These are phyloP conservation scores for Zymoseptoria pseudotritici DNA, from an alignment of 2,329 filamentous ascomycete species.

Conservation along the genomic window DNA sequence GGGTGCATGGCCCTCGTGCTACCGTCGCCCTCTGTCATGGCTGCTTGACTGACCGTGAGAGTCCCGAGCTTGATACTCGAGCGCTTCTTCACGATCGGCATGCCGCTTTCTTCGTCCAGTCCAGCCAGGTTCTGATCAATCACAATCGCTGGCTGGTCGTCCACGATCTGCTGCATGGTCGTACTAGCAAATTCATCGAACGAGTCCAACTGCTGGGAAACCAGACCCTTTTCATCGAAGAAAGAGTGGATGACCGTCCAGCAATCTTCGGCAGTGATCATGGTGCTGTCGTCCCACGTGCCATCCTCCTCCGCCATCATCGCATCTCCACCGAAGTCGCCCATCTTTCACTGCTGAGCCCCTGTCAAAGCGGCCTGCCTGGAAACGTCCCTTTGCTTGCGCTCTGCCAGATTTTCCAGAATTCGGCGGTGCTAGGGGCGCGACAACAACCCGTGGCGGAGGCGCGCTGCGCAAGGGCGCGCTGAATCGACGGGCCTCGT, in stretches of 20 bases:
- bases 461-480: neutral
- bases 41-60: slow-evolving; percentile 80
- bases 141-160: slow-evolving; percentile 85
- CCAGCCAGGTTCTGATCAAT: slow-evolving; percentile 86
- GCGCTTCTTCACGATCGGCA: slow-evolving; percentile 73
- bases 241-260: slow-evolving; percentile 97
- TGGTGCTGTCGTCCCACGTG: slow-evolving; percentile 19
- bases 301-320: slow-evolving; percentile 12
- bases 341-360: neutral
- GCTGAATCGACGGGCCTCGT: neutral
- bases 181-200: slow-evolving; percentile 95
- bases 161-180: slow-evolving; percentile 89
- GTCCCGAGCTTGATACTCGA: slow-evolving; percentile 94
- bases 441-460: neutral
- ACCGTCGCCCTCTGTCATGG: slow-evolving; percentile 88
- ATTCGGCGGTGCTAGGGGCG: neutral
- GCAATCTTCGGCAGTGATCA: slow-evolving; percentile 92
- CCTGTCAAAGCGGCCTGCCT: neutral
- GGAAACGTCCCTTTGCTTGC: neutral
- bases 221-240: slow-evolving; percentile 91
- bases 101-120: slow-evolving; percentile 59
- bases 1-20: slow-evolving; percentile 78
- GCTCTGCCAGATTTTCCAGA: neutral
- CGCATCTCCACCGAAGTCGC: neutral
- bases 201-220: slow-evolving; percentile 95